Conservation (phyloP, 768 basidiomycete species). For the Termitomyces sp. region DNA sequence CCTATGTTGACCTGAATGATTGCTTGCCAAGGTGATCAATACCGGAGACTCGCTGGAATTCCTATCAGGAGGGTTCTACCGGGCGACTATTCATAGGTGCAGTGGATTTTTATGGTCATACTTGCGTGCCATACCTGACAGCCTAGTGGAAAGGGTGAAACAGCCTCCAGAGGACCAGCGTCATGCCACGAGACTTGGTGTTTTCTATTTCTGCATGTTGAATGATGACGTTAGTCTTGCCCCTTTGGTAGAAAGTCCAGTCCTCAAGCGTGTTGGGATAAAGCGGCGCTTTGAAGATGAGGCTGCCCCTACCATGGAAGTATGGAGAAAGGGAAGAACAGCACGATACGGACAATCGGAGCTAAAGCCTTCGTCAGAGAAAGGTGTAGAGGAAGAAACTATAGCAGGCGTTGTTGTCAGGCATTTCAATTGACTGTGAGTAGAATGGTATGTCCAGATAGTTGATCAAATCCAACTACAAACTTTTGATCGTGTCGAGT, state of each 20-base stretch:
- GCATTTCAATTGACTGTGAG: conserved; percentile 27
- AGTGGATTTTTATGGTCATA: conserved; percentile 1
- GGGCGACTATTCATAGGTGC: conserved; percentile 36
- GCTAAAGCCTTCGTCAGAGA: conserved; percentile 20
- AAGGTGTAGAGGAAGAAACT: conserved; percentile 44
- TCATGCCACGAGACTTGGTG: conserved; percentile 33
- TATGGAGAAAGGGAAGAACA: conserved; percentile 48
- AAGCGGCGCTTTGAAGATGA: conserved; percentile 30
- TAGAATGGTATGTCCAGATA: too few species aligned
- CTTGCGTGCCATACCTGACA: background rate
- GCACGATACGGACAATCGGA: conserved; percentile 45
- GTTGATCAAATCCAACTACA: background rate
- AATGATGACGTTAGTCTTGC: conserved; percentile 37
- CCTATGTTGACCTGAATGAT: background rate
- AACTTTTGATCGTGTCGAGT: too few species aligned
- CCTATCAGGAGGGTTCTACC: conserved; percentile 40
- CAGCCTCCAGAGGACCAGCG: conserved; percentile 42
- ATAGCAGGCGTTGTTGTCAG: conserved; percentile 50
- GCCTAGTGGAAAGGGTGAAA: conserved; percentile 22
- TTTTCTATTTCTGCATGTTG: conserved; percentile 52
- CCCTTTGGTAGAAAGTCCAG: conserved; percentile 36
- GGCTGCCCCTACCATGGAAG: conserved; percentile 45
- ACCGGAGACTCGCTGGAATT: conserved; percentile 42
- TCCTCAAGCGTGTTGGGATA: conserved; percentile 42
- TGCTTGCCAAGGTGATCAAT: conserved; percentile 20